These are phyloP conservation scores for Toxicodendron radicans DNA, from an alignment of 345 rosid genomes.

Conservation along the genomic window DNA sequence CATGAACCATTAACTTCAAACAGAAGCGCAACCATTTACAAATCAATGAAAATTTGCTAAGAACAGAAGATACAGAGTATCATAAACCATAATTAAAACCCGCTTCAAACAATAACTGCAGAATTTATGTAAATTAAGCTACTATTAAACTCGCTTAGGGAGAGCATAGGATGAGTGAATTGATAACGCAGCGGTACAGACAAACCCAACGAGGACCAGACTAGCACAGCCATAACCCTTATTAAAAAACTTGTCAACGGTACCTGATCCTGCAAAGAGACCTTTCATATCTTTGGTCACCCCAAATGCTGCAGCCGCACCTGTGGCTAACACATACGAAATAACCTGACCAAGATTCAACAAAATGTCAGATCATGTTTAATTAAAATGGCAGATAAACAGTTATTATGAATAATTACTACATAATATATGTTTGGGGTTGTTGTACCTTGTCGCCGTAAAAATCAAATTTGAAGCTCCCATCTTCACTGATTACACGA, in stretches of 20 bases:
- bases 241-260: slow-evolving; percentile 39
- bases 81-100: neutral
- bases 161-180: slow-evolving; percentile 51
- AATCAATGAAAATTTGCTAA: too few relatives aligned
- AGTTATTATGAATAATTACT: too few relatives aligned
- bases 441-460: slow-evolving; percentile 33
- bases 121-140: too few relatives aligned
- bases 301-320: slow-evolving; percentile 59
- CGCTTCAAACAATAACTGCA: neutral
- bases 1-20: neutral
- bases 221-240: slow-evolving; percentile 51
- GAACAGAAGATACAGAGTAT: neutral
- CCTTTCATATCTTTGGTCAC: slow-evolving; percentile 51
- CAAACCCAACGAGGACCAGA: slow-evolving; percentile 52
- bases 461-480: slow-evolving; percentile 25
- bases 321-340: slow-evolving; percentile 48
- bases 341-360: slow-evolving; percentile 28
- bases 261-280: neutral
- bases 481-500: neutral
- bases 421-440: too few relatives aligned
- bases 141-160: slow-evolving; percentile 24
- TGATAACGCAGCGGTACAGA: slow-evolving; percentile 49
- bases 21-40: too few relatives aligned
- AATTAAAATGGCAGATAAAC: too few relatives aligned
- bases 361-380: neutral